phyloP scores from a whole-genome alignment of 148 eudicot species.

The Vaccinium vitisidaea region DNA sequence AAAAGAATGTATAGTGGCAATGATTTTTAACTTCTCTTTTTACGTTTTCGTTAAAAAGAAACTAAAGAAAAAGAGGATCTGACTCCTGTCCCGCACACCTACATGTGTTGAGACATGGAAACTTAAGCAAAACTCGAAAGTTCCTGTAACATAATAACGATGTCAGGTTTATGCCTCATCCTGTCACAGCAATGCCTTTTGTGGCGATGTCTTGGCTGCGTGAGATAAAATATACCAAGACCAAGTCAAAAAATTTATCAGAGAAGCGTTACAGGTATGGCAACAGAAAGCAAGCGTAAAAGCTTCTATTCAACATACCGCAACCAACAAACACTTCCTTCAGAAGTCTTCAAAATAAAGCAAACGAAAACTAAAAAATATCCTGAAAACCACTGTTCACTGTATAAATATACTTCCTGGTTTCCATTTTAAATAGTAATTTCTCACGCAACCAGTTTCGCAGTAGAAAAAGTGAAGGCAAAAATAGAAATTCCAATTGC shows the following conservation, averaged over 20 bases:
- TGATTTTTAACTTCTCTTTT: neutral
- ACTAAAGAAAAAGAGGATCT: neutral
- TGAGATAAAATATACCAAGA: neutral
- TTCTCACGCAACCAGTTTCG: neutral
- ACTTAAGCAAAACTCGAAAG: neutral
- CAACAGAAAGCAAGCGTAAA: neutral
- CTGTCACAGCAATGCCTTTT: neutral
- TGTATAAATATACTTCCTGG: neutral
- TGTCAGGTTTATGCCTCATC: neutral
- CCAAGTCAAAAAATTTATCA: neutral
- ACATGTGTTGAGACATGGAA: neutral
- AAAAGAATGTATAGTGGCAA: neutral
- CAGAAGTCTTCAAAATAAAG: neutral
- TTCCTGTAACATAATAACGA: neutral
- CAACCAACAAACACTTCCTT: neutral
- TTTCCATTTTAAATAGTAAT: constrained; percentile 3
- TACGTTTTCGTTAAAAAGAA: neutral
- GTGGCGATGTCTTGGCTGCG: neutral
- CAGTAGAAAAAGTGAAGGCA: neutral
- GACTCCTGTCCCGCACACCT: neutral
- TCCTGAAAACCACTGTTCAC: neutral
- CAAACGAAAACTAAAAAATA: neutral
- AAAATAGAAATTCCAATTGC: neutral
- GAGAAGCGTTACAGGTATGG: neutral
- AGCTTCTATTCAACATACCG: neutral